Evolutionary conservation across 768 basidiomycete species (phyloP).

Genomic region (Sistotremastrum niveocremeum): DNA sequence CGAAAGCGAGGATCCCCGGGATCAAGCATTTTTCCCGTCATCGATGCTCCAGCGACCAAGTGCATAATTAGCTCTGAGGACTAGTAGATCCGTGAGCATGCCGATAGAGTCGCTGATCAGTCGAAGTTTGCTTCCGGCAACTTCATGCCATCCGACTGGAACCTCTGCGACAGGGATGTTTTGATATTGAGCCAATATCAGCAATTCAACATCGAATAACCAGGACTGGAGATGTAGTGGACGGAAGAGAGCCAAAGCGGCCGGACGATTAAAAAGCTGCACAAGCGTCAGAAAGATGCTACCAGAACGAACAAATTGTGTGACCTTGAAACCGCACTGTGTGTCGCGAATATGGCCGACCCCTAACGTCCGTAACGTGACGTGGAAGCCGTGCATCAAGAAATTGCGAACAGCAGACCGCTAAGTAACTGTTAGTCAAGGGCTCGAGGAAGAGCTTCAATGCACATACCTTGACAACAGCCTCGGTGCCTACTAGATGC

Average conservation of each 20-base stretch:
- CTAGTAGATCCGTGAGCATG: slow-evolving; percentile 79
- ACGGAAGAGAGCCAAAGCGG: slow-evolving; percentile 76
- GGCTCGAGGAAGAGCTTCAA: not conserved
- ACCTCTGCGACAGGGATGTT: slow-evolving; percentile 75
- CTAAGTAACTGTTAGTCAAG: slow-evolving; percentile 24
- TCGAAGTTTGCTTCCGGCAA: slow-evolving; percentile 82
- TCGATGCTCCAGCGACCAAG: slow-evolving; percentile 55
- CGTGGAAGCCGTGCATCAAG: slow-evolving; percentile 89
- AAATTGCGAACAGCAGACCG: slow-evolving; percentile 80
- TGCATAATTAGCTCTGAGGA: slow-evolving; percentile 71
- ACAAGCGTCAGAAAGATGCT: not conserved
- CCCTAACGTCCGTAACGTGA: slow-evolving; percentile 77
- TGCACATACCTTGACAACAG: slow-evolving; percentile 73
- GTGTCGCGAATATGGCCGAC: slow-evolving; percentile 88
- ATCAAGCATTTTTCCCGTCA: not conserved
- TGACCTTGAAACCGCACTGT: slow-evolving; percentile 86
- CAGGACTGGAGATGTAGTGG: slow-evolving; percentile 78
- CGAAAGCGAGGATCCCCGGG: too few relatives aligned
- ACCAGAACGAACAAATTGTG: not conserved
- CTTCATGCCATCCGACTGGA: slow-evolving; percentile 87
- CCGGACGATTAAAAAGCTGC: slow-evolving; percentile 64
- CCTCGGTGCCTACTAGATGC: slow-evolving; percentile 83
- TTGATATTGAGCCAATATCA: slow-evolving; percentile 71
- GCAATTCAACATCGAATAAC: slow-evolving; percentile 94
- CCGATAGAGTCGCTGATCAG: slow-evolving; percentile 74